Evolutionary conservation across 2,329 filamentous ascomycete genomes (phyloP).

Genomic region (Didymella exigua): DNA sequence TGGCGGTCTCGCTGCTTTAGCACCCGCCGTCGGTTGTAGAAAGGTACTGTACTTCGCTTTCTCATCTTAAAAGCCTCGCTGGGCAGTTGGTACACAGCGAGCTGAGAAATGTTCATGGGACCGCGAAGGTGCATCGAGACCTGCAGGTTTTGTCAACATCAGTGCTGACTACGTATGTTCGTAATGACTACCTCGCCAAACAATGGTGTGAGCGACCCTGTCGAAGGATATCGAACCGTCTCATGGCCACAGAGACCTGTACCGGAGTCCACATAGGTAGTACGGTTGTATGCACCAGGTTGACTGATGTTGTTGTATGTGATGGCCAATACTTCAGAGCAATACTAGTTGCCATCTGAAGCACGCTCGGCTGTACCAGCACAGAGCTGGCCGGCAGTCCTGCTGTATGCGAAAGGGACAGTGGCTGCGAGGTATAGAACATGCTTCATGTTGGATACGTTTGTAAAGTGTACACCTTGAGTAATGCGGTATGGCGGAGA

Average conservation of each 20-base stretch:
- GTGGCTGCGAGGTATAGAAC: constrained; percentile 21
- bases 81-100: constrained; percentile 69
- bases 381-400: constrained; percentile 43
- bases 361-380: constrained; percentile 35
- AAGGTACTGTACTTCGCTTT: constrained; percentile 26
- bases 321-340: constrained; percentile 68
- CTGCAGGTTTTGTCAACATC: constrained; percentile 50
- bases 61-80: constrained; percentile 21
- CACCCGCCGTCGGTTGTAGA: constrained; percentile 23
- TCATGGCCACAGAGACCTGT: constrained; percentile 62
- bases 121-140: constrained; percentile 76
- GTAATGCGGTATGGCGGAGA: constrained; percentile 6
- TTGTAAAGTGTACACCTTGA: constrained; percentile 7
- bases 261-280: constrained; percentile 63
- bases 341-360: constrained; percentile 68
- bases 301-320: constrained; percentile 68
- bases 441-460: constrained; percentile 29
- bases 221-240: constrained; percentile 61
- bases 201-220: constrained; percentile 68
- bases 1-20: constrained; percentile 8
- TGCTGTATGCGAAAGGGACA: constrained; percentile 25
- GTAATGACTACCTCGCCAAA: constrained; percentile 66
- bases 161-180: background rate
- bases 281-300: constrained; percentile 67
- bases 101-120: constrained; percentile 68